A percentile compares a stretch with the other conserved stretches of the same genome.
Evolutionary conservation across 1,284 basidiomycete genomes (phyloP).

Genomic region (Paramarasmius palmivorus): DNA sequence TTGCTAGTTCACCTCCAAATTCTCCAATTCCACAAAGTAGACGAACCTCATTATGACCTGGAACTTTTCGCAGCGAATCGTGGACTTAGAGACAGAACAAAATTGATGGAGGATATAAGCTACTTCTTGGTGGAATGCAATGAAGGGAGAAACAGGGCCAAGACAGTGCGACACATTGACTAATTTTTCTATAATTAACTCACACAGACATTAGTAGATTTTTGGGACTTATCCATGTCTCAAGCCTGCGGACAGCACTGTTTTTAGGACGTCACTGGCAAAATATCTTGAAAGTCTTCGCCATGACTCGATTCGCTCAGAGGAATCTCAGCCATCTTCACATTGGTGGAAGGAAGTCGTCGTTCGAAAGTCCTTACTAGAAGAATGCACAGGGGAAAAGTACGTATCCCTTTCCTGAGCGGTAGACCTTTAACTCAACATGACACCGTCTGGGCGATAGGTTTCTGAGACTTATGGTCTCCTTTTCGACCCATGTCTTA

Average conservation of each 20-base stretch:
- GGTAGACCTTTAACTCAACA: background rate
- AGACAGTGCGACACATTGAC: slow-evolving; percentile 33
- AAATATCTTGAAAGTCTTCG: slow-evolving; percentile 50
- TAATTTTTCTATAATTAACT: background rate
- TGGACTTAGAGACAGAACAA: slow-evolving; percentile 49
- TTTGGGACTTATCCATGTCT: slow-evolving; percentile 50
- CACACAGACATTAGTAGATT: slow-evolving; percentile 30
- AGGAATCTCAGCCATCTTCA: slow-evolving; percentile 15
- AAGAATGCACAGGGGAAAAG: slow-evolving; percentile 55
- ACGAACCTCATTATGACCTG: slow-evolving; percentile 39
- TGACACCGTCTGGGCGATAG: slow-evolving; percentile 29
- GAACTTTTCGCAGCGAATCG: slow-evolving; percentile 45
- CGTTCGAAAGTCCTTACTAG: slow-evolving; percentile 51
- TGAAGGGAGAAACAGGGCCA: slow-evolving; percentile 35
- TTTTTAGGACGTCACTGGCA: slow-evolving; percentile 48
- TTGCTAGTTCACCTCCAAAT: slow-evolving; percentile 13
- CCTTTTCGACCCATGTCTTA: slow-evolving; percentile 51
- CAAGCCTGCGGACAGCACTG: slow-evolving; percentile 47
- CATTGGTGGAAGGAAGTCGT: slow-evolving; percentile 58
- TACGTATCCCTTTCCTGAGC: slow-evolving; percentile 21
- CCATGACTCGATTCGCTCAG: slow-evolving; percentile 34
- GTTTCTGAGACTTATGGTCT: slow-evolving; percentile 49
- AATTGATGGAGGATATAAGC: slow-evolving; percentile 50
- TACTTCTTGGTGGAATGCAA: slow-evolving; percentile 49
- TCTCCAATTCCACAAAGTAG: slow-evolving; percentile 9